These are phyloP conservation scores for Colletotrichum limetticola DNA, from an alignment of 2,329 filamentous ascomycete genomes.

Conservation along the genomic window DNA sequence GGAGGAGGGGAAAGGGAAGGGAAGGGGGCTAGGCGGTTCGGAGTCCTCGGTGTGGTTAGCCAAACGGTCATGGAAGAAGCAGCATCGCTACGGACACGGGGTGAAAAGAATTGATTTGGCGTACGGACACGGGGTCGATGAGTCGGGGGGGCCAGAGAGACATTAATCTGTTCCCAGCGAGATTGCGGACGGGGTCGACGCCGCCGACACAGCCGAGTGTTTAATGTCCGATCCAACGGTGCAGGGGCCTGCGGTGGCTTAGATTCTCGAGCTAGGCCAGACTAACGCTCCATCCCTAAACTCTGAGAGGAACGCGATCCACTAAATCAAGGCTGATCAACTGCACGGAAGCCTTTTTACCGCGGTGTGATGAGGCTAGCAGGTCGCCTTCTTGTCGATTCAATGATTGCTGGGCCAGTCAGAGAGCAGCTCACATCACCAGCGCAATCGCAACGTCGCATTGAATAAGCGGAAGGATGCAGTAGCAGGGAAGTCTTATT, in stretches of 20 bases:
- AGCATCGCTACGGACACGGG: slow-evolving; percentile 24
- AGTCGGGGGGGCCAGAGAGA: background rate
- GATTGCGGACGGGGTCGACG: slow-evolving; percentile 7
- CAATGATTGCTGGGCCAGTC: background rate
- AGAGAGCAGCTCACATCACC: background rate
- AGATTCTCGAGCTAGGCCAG: background rate
- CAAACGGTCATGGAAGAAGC: background rate
- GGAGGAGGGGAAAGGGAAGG: background rate
- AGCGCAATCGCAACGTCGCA: background rate
- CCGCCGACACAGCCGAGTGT: slow-evolving; percentile 3
- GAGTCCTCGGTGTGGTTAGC: background rate
- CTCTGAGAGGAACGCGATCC: background rate
- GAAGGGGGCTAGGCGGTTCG: background rate
- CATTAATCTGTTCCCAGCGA: slow-evolving; percentile 11
- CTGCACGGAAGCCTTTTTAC: background rate
- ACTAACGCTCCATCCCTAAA: background rate
- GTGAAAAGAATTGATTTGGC: background rate
- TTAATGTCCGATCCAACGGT: background rate
- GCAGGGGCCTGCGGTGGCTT: slow-evolving; percentile 19
- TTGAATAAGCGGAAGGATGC: background rate
- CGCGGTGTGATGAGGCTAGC: background rate
- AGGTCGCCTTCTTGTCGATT: background rate
- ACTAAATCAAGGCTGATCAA: background rate
- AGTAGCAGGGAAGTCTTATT: background rate
- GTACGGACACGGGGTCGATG: slow-evolving; percentile 21